These are phyloP conservation scores for Gigaspora rosea DNA, from an alignment of 192 early-diverging fungal species.

Conservation along the genomic window DNA sequence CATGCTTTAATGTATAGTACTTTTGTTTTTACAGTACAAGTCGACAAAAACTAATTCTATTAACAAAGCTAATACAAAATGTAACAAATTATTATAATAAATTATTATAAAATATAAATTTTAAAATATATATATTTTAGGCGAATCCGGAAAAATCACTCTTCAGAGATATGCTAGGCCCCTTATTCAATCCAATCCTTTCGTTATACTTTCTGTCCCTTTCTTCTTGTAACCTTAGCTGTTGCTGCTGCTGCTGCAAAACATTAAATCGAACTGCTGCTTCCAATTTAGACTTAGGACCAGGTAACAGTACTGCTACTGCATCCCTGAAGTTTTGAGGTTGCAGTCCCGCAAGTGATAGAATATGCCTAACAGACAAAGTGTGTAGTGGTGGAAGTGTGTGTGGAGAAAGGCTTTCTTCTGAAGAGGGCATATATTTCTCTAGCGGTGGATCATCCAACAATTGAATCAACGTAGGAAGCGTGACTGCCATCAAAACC, in stretches of 20 bases:
- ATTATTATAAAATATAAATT: too few species aligned
- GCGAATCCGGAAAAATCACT: slow-evolving; percentile 43
- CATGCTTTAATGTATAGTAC: too few species aligned
- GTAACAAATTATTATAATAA: too few species aligned
- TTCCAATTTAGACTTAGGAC: slow-evolving; percentile 52
- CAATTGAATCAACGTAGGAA: slow-evolving; percentile 50
- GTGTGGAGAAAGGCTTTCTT: too few species aligned
- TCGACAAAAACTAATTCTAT: too few species aligned
- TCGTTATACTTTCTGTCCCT: slow-evolving; percentile 33
- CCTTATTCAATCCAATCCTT: slow-evolving; percentile 33
- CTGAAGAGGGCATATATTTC: neutral
- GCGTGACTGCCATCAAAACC: slow-evolving; percentile 40
- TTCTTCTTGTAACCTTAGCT: slow-evolving; percentile 42
- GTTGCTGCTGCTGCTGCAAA: slow-evolving; percentile 43
- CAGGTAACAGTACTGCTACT: slow-evolving; percentile 36
- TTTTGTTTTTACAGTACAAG: too few species aligned
- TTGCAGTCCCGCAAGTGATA: slow-evolving; percentile 44
- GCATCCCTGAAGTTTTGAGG: slow-evolving; percentile 48
- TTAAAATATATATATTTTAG: neutral
- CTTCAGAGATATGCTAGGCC: slow-evolving; percentile 48
- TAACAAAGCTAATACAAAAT: too few species aligned
- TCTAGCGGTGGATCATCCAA: slow-evolving; percentile 36
- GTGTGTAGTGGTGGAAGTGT: slow-evolving; percentile 39
- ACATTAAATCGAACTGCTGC: slow-evolving; percentile 51
- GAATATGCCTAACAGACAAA: slow-evolving; percentile 43